Evolutionary conservation across 2,329 filamentous ascomycete genomes (phyloP), one percentile per base, ranked within the genome.

Genomic region (Didymella keratinophila): DNA sequence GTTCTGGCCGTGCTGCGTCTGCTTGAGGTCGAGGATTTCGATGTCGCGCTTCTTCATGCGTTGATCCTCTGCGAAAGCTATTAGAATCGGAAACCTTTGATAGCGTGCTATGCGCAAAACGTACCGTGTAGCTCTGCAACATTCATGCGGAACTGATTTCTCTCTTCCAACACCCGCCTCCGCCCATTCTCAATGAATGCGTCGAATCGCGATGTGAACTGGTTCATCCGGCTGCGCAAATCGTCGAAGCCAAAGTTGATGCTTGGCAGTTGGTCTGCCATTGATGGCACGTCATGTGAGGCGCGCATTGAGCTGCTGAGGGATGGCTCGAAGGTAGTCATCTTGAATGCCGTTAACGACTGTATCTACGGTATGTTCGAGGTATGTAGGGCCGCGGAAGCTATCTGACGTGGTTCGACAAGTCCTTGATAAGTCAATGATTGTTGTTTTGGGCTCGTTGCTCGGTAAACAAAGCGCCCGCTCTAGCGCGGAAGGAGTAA

Each of bases 181-280:
- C 94, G 86, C 0, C 93, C 93, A 64, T 91, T 88, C 72, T 97
- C 94, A 63, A 99, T 97, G 69, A 97, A 98, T 0, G 89, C 88
- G 74, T 99, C 95, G 70, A 99, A 99, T 68, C 87, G 90, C 9
- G 87, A 85, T 0, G 91, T 97, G 76, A 99, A 99, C 63, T 91
- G 92, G 52, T 89, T 86, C 95, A 99, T 98, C 78, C 93, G 91
- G 71, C 94, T 92, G 78, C 94, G 93, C 73, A 99, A 80, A 68
- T 97, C 92, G 70, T 98, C 93, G 77, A 98, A 98, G 58, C 93
- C 93, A 77, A 99, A 98, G 78, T 97, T 93, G 77, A 96, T 91
- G 75, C 85, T 91, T 34, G 95, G 95, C 9, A 99, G 86, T 48
- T 87, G 87, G 75, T 93, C 90, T 41, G 88, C 89, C 80, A 91